A percentile compares a stretch with the other conserved stretches of the same genome.
These are phyloP conservation scores for Berkeleyomyces basicola DNA, from an alignment of 2,329 filamentous ascomycete species.

Conservation along the genomic window DNA sequence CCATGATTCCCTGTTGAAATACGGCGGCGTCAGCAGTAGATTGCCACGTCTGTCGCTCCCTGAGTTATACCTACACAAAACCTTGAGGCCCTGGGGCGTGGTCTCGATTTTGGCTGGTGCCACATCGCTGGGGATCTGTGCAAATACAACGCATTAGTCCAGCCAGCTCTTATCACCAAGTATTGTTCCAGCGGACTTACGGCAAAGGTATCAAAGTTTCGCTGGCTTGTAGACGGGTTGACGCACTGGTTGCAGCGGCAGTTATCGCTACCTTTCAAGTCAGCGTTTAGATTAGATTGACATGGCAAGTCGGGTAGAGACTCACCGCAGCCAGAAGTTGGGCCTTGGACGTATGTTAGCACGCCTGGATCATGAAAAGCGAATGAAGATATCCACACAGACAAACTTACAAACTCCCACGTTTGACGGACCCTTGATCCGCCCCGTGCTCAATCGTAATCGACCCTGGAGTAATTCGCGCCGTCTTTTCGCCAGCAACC, in stretches of 20 bases:
- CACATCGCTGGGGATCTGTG: neutral
- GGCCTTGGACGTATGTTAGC: neutral
- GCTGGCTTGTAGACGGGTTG: slow-evolving; percentile 27
- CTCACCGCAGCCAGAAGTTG: slow-evolving; percentile 12
- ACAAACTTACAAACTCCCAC: slow-evolving; percentile 8
- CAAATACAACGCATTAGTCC: neutral
- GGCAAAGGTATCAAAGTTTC: slow-evolving; percentile 26
- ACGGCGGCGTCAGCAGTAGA: no score
- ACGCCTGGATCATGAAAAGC: neutral
- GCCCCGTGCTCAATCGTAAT: neutral
- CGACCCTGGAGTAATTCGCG: neutral
- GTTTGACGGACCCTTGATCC: neutral
- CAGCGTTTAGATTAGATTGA: neutral
- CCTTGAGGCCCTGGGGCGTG: neutral
- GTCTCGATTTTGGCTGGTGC: neutral
- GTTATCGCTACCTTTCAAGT: slow-evolving; percentile 22
- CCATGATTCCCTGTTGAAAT: slow-evolving; percentile 44
- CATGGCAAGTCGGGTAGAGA: neutral
- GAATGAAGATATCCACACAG: neutral
- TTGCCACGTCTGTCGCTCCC: no score
- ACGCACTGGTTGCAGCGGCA: slow-evolving; percentile 27
- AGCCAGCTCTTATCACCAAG: neutral
- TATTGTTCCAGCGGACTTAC: slow-evolving; percentile 16
- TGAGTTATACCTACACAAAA: neutral
- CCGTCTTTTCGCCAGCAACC: neutral